Percentiles rank a stretch among this genome's conserved stretches.
Conservation (phyloP, 805 yeast genomes). For the Metschnikowia hibisci region DNA sequence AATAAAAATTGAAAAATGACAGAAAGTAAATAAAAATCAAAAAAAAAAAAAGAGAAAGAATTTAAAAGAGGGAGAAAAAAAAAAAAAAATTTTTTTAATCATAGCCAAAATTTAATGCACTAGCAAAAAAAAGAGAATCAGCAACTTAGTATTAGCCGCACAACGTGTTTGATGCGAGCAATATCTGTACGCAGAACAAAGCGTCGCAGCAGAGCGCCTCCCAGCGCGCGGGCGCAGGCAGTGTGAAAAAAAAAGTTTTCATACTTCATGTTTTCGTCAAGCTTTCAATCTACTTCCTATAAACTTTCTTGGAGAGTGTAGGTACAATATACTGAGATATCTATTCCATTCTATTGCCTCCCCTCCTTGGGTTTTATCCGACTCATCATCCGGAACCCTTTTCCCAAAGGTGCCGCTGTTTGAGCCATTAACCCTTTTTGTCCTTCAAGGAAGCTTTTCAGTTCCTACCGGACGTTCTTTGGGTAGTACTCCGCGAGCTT, state of each 20-base stretch:
- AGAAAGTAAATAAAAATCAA: too few relatives aligned
- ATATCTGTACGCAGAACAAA: conserved; percentile 1
- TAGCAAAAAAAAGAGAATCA: too few relatives aligned
- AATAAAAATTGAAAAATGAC: too few relatives aligned
- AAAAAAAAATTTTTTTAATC: too few relatives aligned
- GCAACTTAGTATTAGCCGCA: background rate
- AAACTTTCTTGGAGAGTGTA: conserved; percentile 6
- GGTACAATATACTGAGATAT: conserved; percentile 4
- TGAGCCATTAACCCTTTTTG: conserved; percentile 5
- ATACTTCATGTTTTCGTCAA: background rate
- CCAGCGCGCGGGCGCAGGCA: background rate
- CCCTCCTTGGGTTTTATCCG: conserved; percentile 6
- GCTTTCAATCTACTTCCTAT: conserved; percentile 4
- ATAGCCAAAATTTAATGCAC: too few relatives aligned
- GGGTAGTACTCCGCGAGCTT: conserved; percentile 28
- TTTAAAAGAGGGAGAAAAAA: too few relatives aligned
- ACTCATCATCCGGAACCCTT: conserved; percentile 1
- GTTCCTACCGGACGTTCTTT: conserved; percentile 1
- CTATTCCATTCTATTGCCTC: conserved; percentile 6
- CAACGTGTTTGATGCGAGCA: background rate
- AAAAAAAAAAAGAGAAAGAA: too few relatives aligned
- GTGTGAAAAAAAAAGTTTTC: conserved; percentile 5
- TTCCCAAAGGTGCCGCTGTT: conserved; percentile 1
- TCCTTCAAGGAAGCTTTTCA: conserved; percentile 4
- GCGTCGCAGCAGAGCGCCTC: background rate